Base-by-base conservation (phyloP, 2,329 filamentous ascomycete species). In the Talaromyces sp. region DNA sequence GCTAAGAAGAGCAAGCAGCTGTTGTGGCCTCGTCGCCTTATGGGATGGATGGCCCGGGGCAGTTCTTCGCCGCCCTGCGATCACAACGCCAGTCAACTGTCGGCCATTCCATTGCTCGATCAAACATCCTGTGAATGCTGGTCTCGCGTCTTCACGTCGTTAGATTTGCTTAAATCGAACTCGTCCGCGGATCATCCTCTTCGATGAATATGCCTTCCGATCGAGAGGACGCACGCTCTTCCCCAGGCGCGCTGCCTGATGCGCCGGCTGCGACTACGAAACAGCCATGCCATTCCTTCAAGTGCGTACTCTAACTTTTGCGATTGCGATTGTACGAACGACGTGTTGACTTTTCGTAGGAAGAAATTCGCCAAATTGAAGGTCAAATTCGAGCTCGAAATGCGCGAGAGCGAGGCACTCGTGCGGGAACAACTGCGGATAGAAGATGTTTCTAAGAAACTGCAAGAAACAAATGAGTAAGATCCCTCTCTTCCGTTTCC, bases 291-390 rank as follows among this genome's bases (percentile, higher is more conserved):
- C 88, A 86, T 72, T 89, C 86, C 50, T 89, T 84, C 82, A 92
- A 91, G 84, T 79, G 69, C 66, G 76, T 63, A 42, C n/a, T 60
- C 58, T 68, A 60, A 31, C 23, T 7, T 16, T n/a, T 12, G 6
- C 33, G 9, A 28, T 35, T 6, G 25, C 14, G 42, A n/a, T 69
- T 63, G 66, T 40, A 6, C 39, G 16, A 52, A 3, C 65, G n/a
- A 52, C 7, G 1, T 3, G 14, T 5, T 12, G 12, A 28, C 7
- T 5, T 39, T 18, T 6, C 23, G 28, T 55, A 80, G 79, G 66
- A 96, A 96, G 80, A 99, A 99, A 82, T 99, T 96, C 76, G 89
- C 88, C 63, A 86, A 91, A 67, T 90, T 91, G 74, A 95, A 96
- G 77, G 84, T 88, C 61, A 83, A 95, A 64, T 95, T 95, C 77